Evolutionary conservation across 352 stramenopile species (phyloP).

Genomic region (Phytophthora tentaculata): DNA sequence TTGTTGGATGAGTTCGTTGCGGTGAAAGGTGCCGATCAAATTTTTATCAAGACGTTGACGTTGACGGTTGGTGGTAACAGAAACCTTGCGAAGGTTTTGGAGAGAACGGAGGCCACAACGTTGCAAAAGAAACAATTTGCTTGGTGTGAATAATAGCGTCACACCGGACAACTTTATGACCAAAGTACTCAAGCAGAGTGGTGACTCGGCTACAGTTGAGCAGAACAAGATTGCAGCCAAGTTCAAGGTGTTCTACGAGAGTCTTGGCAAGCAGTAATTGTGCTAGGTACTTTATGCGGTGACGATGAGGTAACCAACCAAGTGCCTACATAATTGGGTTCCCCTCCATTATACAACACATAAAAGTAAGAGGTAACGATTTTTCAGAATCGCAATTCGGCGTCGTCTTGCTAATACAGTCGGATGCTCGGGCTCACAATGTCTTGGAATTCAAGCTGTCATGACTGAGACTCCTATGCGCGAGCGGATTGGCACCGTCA

Average conservation of each 20-base stretch:
- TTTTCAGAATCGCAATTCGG: too few species aligned
- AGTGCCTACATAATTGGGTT: too few species aligned
- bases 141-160: not conserved
- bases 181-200: not conserved
- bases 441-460: too few species aligned
- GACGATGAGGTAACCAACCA: too few species aligned
- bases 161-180: not conserved
- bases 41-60: not conserved
- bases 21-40: not conserved
- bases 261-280: not conserved
- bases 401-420: too few species aligned
- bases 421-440: too few species aligned
- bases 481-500: too few species aligned
- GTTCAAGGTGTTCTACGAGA: not conserved
- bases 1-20: not conserved
- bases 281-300: too few species aligned
- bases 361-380: too few species aligned
- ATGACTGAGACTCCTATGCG: too few species aligned
- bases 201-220: not conserved
- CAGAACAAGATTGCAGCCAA: not conserved
- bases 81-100: not conserved
- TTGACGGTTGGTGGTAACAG: not conserved
- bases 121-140: not conserved
- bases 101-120: not conserved
- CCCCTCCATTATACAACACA: too few species aligned